Percentiles rank a stretch among this genome's conserved stretches.
phyloP scores from a whole-genome alignment of 23 red algal species.

The Gracilaria gracilis region DNA sequence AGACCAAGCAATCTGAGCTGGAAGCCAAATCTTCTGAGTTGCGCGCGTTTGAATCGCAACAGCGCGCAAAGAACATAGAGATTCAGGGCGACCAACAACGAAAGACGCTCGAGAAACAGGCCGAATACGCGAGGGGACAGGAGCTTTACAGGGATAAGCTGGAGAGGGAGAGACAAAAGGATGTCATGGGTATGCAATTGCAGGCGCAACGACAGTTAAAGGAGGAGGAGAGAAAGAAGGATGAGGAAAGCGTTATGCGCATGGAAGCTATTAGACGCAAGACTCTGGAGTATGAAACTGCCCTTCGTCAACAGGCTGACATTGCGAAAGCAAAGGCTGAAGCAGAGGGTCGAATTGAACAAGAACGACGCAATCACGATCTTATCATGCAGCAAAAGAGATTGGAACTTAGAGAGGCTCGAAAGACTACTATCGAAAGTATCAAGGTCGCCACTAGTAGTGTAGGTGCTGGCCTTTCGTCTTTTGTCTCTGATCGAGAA shows the following conservation, averaged over 20 bases:
- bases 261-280: slow-evolving; percentile 82
- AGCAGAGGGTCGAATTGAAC: slow-evolving; percentile 83
- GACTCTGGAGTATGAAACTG: slow-evolving; percentile 86
- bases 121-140: slow-evolving; percentile 65
- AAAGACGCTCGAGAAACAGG: slow-evolving; percentile 83
- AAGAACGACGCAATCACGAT: slow-evolving; percentile 83
- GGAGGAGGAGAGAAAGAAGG: slow-evolving; percentile 85
- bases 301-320: slow-evolving; percentile 72
- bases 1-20: slow-evolving; percentile 76
- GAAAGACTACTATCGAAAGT: slow-evolving; percentile 78
- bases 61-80: slow-evolving; percentile 75
- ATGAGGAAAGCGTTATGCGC: slow-evolving; percentile 79
- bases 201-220: slow-evolving; percentile 68
- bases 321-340: slow-evolving; percentile 79
- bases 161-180: slow-evolving; percentile 80
- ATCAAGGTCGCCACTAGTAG: slow-evolving; percentile 67
- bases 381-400: slow-evolving; percentile 69
- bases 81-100: slow-evolving; percentile 76
- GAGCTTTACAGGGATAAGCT: slow-evolving; percentile 85
- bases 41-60: slow-evolving; percentile 72
- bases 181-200: slow-evolving; percentile 72
- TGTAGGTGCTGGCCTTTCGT: slow-evolving; percentile 73
- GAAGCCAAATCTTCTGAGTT: slow-evolving; percentile 64
- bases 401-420: slow-evolving; percentile 66
- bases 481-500: slow-evolving; percentile 72